These are phyloP conservation scores for Amesomyces nigricolor DNA, from an alignment of 2,329 filamentous ascomycete genomes.

Conservation along the genomic window DNA sequence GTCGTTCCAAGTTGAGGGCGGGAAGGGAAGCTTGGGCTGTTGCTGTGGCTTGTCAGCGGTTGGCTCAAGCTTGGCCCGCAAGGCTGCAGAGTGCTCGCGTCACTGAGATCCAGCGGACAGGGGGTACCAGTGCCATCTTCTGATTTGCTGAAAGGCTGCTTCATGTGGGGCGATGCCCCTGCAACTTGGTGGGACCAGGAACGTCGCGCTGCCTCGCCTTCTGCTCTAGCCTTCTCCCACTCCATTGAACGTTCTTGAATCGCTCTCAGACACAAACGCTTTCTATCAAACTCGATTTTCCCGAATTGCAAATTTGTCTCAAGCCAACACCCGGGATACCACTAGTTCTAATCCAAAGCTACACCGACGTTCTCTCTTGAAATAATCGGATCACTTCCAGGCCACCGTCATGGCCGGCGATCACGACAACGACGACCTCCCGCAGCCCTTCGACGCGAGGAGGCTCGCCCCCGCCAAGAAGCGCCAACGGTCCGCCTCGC, in stretches of 20 bases:
- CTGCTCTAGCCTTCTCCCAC: not conserved
- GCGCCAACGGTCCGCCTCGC: constrained; percentile 49
- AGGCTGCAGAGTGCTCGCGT: constrained; percentile 25
- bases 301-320: too few relatives aligned
- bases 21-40: constrained; percentile 6
- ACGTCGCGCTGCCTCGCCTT: not conserved
- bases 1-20: constrained; percentile 4
- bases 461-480: constrained; percentile 54
- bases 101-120: constrained; percentile 10
- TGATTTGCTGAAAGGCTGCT: constrained; percentile 1
- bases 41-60: constrained; percentile 7
- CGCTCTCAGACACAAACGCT: too few relatives aligned
- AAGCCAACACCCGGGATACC: too few relatives aligned
- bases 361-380: not conserved
- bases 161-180: not conserved
- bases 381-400: not conserved
- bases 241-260: too few relatives aligned
- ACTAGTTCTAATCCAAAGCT: too few relatives aligned
- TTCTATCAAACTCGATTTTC: too few relatives aligned
- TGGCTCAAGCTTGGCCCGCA: constrained; percentile 20
- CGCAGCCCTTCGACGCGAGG: constrained; percentile 56
- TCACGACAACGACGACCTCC: constrained; percentile 40
- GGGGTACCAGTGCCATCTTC: not conserved
- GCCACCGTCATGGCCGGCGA: constrained; percentile 12
- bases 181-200: not conserved